These are phyloP conservation scores for Aspergillus intermedius DNA, from an alignment of 2,329 filamentous ascomycete genomes.

Conservation along the genomic window DNA sequence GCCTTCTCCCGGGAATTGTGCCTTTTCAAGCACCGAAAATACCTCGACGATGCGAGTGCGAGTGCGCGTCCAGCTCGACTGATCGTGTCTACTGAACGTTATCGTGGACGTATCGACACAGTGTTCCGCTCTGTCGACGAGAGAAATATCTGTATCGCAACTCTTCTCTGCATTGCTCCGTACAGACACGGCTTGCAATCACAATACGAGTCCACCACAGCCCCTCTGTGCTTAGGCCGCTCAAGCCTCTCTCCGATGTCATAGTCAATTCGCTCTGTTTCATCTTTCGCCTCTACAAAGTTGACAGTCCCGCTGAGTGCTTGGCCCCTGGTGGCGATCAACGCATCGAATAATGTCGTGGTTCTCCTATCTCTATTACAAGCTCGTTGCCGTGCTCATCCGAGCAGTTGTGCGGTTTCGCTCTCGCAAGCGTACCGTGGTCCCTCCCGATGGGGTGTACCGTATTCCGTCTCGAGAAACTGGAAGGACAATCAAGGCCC, in stretches of 20 bases:
- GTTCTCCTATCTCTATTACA: constrained; percentile 17
- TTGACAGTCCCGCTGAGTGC: background rate
- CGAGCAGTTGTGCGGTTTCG: constrained; percentile 5
- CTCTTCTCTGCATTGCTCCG: too few relatives aligned
- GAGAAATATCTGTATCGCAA: too few relatives aligned
- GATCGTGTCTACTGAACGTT: too few relatives aligned
- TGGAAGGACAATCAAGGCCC: constrained; percentile 23
- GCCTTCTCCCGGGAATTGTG: background rate
- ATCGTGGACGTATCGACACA: too few relatives aligned
- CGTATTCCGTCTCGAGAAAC: constrained; percentile 26
- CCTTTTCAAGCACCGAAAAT: background rate
- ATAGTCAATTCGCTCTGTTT: background rate
- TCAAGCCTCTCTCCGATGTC: background rate
- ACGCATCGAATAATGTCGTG: constrained; percentile 11
- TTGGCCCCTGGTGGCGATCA: background rate
- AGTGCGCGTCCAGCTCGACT: too few relatives aligned
- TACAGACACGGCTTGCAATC: too few relatives aligned
- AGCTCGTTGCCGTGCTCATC: constrained; percentile 13
- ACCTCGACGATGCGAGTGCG: too few relatives aligned
- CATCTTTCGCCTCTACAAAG: background rate
- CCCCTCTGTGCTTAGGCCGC: background rate
- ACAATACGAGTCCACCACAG: too few relatives aligned
- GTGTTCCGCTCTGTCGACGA: too few relatives aligned
- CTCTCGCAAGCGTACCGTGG: background rate
- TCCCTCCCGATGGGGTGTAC: constrained; percentile 19